Evolutionary conservation across 371 early-diverging fungal species (phyloP), one percentile per base, ranked within the genome.

Genomic region (Mortierella sp.): DNA sequence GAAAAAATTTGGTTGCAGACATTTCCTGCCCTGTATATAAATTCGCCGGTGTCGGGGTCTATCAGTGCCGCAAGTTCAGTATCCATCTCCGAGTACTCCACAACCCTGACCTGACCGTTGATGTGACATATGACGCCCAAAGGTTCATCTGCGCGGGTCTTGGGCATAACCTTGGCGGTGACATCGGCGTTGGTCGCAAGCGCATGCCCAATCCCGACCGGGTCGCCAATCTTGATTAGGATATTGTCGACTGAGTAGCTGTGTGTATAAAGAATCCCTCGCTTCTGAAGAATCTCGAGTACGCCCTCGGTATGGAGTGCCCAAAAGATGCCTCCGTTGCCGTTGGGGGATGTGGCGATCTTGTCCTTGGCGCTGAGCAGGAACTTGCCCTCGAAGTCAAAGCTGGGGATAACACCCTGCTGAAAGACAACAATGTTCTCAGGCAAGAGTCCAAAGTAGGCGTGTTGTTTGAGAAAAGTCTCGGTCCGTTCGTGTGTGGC

Each of bases 321-420:
- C 72, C 91, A 91, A 80, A 95, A 96, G 56, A 96, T 92, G 44
- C 96, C 95, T 70, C 96, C 96, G 78, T 96, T 96, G 35, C 96
- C 96, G 83, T 96, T 95, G 74, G 96, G 95, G 4, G 96, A 91
- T n/a, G 93, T 88, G 21, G 95, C 91, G 32, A 93, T 88, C 77
- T 82, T 81, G 55, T 78, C 71, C 68, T 73, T 83, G 46, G 72
- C 55, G 38, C 70, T 44, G 10, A 79, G 63, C 41, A 83, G 51
- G 51, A 84, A 54, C 55, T 76, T 84, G 73, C 84, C 84, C 27
- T 80, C 49, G 1, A 10, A 46, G 60, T 79, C 77, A 27, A 85
- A 78, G 44, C 82, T 76, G 41, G 80, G 77, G 10, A 85, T 65
- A 21, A 91, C 91, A 48, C 96, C 95, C 83, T 93, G 92, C 54